Evolutionary conservation across 2,329 filamentous ascomycete genomes (phyloP).

Genomic region (Paradendryphiella salina): DNA sequence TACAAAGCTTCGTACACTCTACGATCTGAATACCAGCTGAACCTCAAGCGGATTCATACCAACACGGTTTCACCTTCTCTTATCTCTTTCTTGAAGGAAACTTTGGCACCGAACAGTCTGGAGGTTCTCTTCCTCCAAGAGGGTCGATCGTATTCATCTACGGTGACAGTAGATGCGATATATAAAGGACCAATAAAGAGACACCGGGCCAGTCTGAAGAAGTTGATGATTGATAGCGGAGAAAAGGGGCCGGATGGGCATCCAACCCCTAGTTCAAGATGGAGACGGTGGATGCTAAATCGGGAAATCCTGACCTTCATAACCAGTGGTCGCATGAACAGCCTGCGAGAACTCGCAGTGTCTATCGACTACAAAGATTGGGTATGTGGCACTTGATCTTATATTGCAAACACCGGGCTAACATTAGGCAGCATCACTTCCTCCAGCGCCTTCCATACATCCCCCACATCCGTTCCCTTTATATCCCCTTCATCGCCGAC

Average conservation of each 20-base stretch:
- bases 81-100: slow-evolving; percentile 75
- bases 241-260: slow-evolving; percentile 55
- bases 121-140: slow-evolving; percentile 80
- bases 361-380: slow-evolving; percentile 76
- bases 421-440: slow-evolving; percentile 67
- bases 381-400: slow-evolving; percentile 56
- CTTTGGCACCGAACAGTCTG: slow-evolving; percentile 76
- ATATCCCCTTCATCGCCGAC: slow-evolving; percentile 69
- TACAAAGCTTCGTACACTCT: slow-evolving; percentile 47
- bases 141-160: slow-evolving; percentile 57
- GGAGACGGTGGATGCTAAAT: slow-evolving; percentile 71
- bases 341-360: slow-evolving; percentile 70
- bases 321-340: slow-evolving; percentile 74
- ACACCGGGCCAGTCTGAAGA: slow-evolving; percentile 72
- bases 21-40: slow-evolving; percentile 53
- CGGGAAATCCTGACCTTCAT: slow-evolving; percentile 72
- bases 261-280: slow-evolving; percentile 51
- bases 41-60: slow-evolving; percentile 73
- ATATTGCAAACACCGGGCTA: slow-evolving; percentile 7
- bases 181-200: slow-evolving; percentile 70
- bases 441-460: slow-evolving; percentile 73
- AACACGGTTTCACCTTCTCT: slow-evolving; percentile 70
- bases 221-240: slow-evolving; percentile 73
- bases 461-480: slow-evolving; percentile 69
- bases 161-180: slow-evolving; percentile 69